phyloP scores from a whole-genome alignment of 345 rosid species.

The Boechera retrofracta region DNA sequence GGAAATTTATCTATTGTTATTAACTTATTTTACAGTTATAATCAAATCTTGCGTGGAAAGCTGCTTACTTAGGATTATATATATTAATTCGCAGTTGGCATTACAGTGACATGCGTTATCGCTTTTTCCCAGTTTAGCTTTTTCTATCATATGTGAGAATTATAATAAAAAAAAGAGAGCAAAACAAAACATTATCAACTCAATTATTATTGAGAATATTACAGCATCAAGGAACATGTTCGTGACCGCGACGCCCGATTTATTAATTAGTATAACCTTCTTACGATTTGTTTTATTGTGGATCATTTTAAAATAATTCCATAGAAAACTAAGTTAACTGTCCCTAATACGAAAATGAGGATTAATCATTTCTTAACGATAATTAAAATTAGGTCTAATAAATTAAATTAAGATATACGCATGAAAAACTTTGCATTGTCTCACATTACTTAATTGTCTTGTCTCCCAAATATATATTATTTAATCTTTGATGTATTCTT shows the following conservation, averaged over 20 bases:
- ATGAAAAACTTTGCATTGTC: background rate
- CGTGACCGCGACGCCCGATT: conserved; percentile 26
- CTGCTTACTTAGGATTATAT: background rate
- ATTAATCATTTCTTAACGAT: background rate
- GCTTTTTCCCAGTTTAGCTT: background rate
- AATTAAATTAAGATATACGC: background rate
- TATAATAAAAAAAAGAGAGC: background rate
- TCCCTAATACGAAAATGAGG: background rate
- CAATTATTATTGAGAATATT: conserved; percentile 37
- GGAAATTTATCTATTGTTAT: background rate
- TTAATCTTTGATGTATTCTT: background rate
- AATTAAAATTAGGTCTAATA: background rate
- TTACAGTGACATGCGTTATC: conserved; percentile 1
- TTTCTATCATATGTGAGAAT: background rate
- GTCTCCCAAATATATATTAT: too few species aligned
- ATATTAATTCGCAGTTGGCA: conserved; percentile 20
- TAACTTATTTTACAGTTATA: conserved; percentile 6
- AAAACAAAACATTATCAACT: conserved; percentile 16
- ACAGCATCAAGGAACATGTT: conserved; percentile 41
- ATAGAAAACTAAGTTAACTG: background rate
- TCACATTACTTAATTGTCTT: background rate
- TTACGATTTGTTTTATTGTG: conserved; percentile 14
- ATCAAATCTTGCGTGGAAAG: background rate
- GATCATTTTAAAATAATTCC: background rate
- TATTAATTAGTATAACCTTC: background rate